Percentiles rank a stretch among this genome's conserved stretches.
Evolutionary conservation across 495 filamentous ascomycete species (phyloP).

Genomic region (Aspergillus haitiensis): DNA sequence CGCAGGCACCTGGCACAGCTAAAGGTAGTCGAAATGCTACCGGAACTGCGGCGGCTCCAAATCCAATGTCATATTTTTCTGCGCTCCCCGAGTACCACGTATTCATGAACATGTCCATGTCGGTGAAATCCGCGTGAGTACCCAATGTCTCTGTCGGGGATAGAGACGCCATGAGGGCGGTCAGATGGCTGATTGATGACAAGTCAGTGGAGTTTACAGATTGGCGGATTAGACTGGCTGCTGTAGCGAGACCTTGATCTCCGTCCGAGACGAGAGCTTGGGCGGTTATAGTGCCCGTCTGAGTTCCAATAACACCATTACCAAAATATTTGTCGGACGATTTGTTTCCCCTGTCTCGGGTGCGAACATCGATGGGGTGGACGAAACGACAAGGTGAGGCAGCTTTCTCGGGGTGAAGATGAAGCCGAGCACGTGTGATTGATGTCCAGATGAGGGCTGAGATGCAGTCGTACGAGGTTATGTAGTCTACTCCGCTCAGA

Average conservation of each 20-base stretch:
- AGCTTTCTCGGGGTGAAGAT: conserved; percentile 22
- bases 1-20: conserved; percentile 20
- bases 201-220: conserved; percentile 19
- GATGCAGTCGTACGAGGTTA: conserved; percentile 32
- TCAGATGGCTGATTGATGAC: conserved; percentile 20
- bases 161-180: conserved; percentile 21
- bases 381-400: conserved; percentile 15
- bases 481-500: conserved; percentile 22
- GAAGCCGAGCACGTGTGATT: conserved; percentile 23
- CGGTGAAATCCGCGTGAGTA: conserved; percentile 21
- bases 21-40: conserved; percentile 20
- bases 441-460: conserved; percentile 28
- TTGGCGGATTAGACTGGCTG: conserved; percentile 26
- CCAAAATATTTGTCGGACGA: conserved; percentile 29
- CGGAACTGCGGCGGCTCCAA: conserved; percentile 15
- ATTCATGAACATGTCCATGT: conserved; percentile 32
- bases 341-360: conserved; percentile 23
- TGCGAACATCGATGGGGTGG: conserved; percentile 30
- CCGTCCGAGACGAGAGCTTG: conserved; percentile 14
- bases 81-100: conserved; percentile 28
- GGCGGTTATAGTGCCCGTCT: conserved; percentile 20
- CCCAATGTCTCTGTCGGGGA: conserved; percentile 22
- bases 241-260: conserved; percentile 17
- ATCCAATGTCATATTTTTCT: conserved; percentile 28
- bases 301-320: conserved; percentile 24